Conservation (phyloP, 805 yeast species). For the Sugiyamaella valdiviana region DNA sequence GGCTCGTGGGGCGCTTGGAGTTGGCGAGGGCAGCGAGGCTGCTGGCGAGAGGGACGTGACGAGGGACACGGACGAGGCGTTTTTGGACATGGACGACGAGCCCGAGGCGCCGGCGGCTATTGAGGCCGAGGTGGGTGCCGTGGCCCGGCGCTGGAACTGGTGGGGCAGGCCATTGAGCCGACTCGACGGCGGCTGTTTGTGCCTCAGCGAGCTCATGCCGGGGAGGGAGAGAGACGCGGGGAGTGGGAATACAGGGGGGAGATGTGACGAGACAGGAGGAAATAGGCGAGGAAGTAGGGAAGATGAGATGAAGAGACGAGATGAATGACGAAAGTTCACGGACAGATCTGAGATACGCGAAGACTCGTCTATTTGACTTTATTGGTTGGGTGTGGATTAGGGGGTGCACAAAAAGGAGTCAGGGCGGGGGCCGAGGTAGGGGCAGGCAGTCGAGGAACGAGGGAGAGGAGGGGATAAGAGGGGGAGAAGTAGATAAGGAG, state of each 20-base stretch:
- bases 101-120: neutral
- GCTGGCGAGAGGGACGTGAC: neutral
- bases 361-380: neutral
- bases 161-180: neutral
- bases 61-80: neutral
- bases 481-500: neutral
- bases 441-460: no score
- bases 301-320: neutral
- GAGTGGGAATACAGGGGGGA: neutral
- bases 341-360: neutral
- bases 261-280: neutral
- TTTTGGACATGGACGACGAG: neutral
- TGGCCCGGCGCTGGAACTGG: neutral
- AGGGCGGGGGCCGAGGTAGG: neutral
- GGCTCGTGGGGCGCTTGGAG: slow-evolving; percentile 2
- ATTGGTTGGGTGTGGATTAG: neutral
- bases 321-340: no score
- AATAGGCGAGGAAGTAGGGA: neutral
- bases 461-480: neutral
- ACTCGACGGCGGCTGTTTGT: neutral
- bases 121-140: neutral
- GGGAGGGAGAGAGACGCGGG: neutral
- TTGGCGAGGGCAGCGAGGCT: neutral
- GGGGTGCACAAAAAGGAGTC: neutral
- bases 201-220: neutral